Percentiles rank a stretch among this genome's conserved stretches.
Conservation (phyloP, 495 filamentous ascomycete species). For the Podospora pseudocomata region DNA sequence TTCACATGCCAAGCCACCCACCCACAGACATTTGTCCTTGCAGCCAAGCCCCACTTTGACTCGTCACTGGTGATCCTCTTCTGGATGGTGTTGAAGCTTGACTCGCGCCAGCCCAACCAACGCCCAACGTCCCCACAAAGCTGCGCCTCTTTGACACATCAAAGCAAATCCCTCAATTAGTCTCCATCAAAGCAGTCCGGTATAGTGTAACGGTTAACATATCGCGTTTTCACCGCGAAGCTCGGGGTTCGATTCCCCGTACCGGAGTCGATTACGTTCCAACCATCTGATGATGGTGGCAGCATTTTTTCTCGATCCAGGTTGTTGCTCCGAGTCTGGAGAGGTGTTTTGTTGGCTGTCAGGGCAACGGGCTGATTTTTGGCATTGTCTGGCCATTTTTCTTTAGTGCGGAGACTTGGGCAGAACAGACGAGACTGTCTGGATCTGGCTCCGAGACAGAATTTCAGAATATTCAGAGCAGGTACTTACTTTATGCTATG, state of each 20-base stretch:
- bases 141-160: neutral
- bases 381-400: neutral
- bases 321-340: no score
- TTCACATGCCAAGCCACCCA: neutral
- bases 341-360: neutral
- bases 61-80: neutral
- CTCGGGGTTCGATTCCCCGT: conserved; percentile 52
- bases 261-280: conserved; percentile 31
- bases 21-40: neutral
- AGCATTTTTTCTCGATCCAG: neutral
- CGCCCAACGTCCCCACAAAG: neutral
- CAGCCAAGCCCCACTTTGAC: neutral
- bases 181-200: conserved; percentile 23
- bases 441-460: no score
- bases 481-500: no score
- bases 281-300: neutral
- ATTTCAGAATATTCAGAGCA: no score
- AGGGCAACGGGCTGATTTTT: neutral
- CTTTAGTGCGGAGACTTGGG: neutral
- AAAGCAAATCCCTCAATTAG: neutral
- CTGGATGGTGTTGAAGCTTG: neutral
- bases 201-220: conserved; percentile 50
- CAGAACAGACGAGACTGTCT: no score
- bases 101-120: neutral
- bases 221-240: conserved; percentile 50